These are phyloP conservation scores for Dactylorhiza incarnata DNA, from an alignment of 106 monocot genomes.

Conservation along the genomic window DNA sequence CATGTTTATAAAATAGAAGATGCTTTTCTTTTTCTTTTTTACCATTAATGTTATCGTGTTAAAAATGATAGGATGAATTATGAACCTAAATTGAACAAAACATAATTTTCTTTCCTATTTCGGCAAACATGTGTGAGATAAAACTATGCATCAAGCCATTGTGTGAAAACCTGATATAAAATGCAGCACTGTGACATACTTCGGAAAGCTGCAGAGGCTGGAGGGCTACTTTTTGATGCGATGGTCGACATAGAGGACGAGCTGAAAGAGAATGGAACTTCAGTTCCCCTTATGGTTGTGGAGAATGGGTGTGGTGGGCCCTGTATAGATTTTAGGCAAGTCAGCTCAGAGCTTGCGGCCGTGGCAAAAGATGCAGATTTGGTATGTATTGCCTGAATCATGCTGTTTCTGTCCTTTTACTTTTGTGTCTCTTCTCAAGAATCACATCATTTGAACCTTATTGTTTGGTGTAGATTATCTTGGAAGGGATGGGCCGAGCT, in stretches of 20 bases:
- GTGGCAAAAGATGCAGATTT: constrained; percentile 89
- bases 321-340: constrained; percentile 89
- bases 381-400: constrained; percentile 29
- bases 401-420: neutral
- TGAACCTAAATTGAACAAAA: no score
- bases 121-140: neutral
- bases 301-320: constrained; percentile 96
- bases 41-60: no score
- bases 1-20: neutral
- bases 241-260: constrained; percentile 65
- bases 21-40: neutral
- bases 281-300: constrained; percentile 86
- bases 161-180: neutral
- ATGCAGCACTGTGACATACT: constrained; percentile 90
- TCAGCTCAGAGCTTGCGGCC: constrained; percentile 95
- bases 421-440: neutral
- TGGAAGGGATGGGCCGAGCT: constrained; percentile 97
- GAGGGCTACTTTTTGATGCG: constrained; percentile 87
- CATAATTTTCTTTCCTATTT: no score
- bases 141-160: neutral
- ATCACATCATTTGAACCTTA: neutral
- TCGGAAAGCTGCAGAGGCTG: constrained; percentile 95
- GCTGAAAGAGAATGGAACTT: constrained; percentile 26
- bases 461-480: constrained; percentile 47
- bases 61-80: no score